Base-by-base conservation (phyloP, 345 rosid species). In the Eucalyptus rudis region DNA sequence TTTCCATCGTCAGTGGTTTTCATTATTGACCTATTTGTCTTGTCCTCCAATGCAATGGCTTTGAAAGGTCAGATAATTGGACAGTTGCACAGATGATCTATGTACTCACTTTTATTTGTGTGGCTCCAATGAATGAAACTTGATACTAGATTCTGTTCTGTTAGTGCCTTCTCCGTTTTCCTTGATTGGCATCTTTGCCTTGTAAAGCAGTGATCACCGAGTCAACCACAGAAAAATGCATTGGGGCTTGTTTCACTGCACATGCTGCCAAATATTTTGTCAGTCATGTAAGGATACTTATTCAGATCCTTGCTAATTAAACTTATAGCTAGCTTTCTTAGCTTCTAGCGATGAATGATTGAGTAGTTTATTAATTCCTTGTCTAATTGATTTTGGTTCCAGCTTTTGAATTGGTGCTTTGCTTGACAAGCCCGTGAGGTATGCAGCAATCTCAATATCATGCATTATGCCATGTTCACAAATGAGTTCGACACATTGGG, bases 21-120 rank as follows among this genome's bases (percentile, higher is more conserved):
- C 91, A 94, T 95, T 50, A 91, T 95, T 86, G 98, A 97, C 91
- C 90, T 95, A 88, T 94, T 97, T 50, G 96, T 96, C 59, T 89
- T 96, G 86, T 95, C 98, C 89, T 97, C 96, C 87, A 97, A 95
- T 81, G 88, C 88, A 17, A 96, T 95, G 54, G 97, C 98, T 76
- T 88, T 96, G 90, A 94, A 93, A 97, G 99, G 98, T 96, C 45
- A 92, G 95, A 89, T 17, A 51, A 31, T n/a, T 33, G 29, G 40
- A 31, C 49, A 17, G 17, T 64, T 58, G 87, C 47, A 17, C 10
- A 8, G 56, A 86, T 49, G 43, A 50, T 13, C 56, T 27, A 19
- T 86, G 56, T 49, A 31, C 56, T 27, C 87, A 8, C 5, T 85
- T 49, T 49, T 59, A 47, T 25, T 71, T 88, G 47, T 13, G 52